phyloP scores from a whole-genome alignment of 805 yeast species.

The Clavispora santaluciae region DNA sequence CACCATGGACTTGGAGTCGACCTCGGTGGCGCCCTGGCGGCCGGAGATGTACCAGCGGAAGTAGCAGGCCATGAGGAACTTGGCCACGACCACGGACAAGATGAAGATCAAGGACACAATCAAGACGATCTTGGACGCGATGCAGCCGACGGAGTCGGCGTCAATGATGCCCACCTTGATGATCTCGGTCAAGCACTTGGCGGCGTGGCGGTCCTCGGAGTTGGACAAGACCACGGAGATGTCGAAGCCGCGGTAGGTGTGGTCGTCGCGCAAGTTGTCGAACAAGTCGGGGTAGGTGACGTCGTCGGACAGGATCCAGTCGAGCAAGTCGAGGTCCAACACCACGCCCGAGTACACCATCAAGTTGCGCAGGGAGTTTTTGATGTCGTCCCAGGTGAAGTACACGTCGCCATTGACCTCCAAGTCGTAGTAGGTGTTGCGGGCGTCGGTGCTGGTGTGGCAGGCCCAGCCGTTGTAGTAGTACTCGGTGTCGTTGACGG shows the following conservation, averaged over 20 bases:
- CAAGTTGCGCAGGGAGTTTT: slow-evolving; percentile 63
- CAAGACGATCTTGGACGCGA: slow-evolving; percentile 82
- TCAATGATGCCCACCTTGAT: slow-evolving; percentile 87
- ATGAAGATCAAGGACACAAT: slow-evolving; percentile 80
- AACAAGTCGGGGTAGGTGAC: slow-evolving; percentile 70
- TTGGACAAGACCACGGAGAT: slow-evolving; percentile 68
- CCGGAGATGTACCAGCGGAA: slow-evolving; percentile 71
- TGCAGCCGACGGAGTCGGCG: slow-evolving; percentile 86
- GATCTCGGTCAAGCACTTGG: slow-evolving; percentile 80
- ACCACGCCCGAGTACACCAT: slow-evolving; percentile 89
- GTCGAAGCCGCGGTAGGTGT: slow-evolving; percentile 68
- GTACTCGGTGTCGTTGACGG: slow-evolving; percentile 56
- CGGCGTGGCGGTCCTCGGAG: slow-evolving; percentile 62
- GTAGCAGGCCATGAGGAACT: slow-evolving; percentile 83
- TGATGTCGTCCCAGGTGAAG: slow-evolving; percentile 85
- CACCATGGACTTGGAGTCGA: slow-evolving; percentile 56
- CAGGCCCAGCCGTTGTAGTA: slow-evolving; percentile 88
- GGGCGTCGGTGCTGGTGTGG: slow-evolving; percentile 63
- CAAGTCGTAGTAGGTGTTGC: slow-evolving; percentile 61
- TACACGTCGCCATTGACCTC: slow-evolving; percentile 67
- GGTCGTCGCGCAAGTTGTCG: slow-evolving; percentile 53
- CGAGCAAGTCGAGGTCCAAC: slow-evolving; percentile 68
- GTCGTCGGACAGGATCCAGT: slow-evolving; percentile 70
- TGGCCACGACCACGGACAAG: slow-evolving; percentile 68
- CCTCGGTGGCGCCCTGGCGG: slow-evolving; percentile 70